A percentile compares a stretch with the other conserved stretches of the same genome.
Evolutionary conservation across 1,284 basidiomycete genomes (phyloP).

Genomic region (Rhodotorula sp.): DNA sequence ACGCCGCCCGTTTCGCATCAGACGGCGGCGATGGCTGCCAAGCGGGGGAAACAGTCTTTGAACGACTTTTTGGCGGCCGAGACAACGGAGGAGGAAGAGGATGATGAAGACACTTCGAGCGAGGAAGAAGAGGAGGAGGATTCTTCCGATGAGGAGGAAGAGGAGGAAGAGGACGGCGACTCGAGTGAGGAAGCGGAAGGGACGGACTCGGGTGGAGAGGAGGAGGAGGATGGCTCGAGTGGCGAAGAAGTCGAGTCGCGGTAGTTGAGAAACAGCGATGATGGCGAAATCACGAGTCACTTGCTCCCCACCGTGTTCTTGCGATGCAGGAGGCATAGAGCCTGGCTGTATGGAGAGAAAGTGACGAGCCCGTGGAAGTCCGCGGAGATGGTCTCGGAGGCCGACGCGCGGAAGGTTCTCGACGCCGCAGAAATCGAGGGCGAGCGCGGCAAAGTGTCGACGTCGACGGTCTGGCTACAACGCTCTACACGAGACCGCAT

Average conservation of each 20-base stretch:
- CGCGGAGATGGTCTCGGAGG: too few species aligned
- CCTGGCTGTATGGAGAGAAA: background rate
- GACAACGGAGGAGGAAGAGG: conserved; percentile 10
- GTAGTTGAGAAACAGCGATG: too few species aligned
- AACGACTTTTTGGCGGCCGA: conserved; percentile 30
- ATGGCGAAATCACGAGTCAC: too few species aligned
- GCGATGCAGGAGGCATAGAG: background rate
- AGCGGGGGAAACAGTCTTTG: conserved; percentile 2
- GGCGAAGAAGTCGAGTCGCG: background rate
- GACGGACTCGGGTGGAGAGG: conserved; percentile 13
- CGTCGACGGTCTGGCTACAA: too few species aligned
- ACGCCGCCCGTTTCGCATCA: background rate
- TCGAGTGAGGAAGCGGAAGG: conserved; percentile 50
- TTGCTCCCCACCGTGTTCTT: background rate
- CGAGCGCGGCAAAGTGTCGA: background rate
- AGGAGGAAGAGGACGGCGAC: conserved; percentile 43
- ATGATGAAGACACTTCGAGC: conserved; percentile 31
- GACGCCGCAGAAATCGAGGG: background rate
- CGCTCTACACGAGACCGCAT: too few species aligned
- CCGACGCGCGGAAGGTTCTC: background rate
- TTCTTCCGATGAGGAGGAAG: conserved; percentile 38
- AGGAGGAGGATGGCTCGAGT: conserved; percentile 38
- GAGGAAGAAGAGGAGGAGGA: conserved; percentile 50
- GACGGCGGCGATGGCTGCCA: background rate
- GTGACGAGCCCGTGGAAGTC: too few species aligned